Evolutionary conservation across 1,139 yeast species (phyloP), one percentile per base, ranked within the genome.

Genomic region (Yamadazyma jaroonii): DNA sequence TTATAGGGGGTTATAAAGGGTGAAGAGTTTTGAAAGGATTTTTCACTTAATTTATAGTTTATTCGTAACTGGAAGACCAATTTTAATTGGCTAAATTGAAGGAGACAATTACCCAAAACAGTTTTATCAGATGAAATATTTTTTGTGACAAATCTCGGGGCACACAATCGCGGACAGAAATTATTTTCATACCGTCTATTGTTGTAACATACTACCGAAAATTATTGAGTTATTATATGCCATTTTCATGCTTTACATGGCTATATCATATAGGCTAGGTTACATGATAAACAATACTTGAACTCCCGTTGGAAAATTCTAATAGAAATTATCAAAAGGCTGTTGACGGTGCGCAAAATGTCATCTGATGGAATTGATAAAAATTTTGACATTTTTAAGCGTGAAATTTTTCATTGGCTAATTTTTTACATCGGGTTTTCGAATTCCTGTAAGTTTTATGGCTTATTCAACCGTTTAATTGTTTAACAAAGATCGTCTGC

Each of bases 1-100:
- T 30, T 30, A 30, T 30, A 10, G 38, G 41, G 41, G 41, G 41
- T 38, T 38, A 38, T 35, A 38, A 38, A 27, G 40, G 40, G 20
- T 33, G 10, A 30, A 34, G 37, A 34, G 22, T 11, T n/a, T 14
- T 17, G 6, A 30, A 13, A 30, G 34, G 34, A 12, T n/a, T 22
- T 21, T 12, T 13, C 7, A 12, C 11, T 14, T 9, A 30, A 31
- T 31, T 31, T 31, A 31, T 31, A 31, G 34, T 31, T 31, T 31
- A 25, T 25, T 25, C 27, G 27, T 25, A 25, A 25, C 13, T 25
- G 17, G 29, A 17, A 15, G 6, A 12, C 6, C 15, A 8, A 27
- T 12, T 25, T 12, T 25, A 12, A 25, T 25, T 27, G 29, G 29
- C 15, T 13, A 10, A 27, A 27, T 17, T 17, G 6, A 28, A 28